These are phyloP conservation scores for Tetradesmus lagerheimii DNA, from an alignment of 139 green algal species.

Conservation along the genomic window DNA sequence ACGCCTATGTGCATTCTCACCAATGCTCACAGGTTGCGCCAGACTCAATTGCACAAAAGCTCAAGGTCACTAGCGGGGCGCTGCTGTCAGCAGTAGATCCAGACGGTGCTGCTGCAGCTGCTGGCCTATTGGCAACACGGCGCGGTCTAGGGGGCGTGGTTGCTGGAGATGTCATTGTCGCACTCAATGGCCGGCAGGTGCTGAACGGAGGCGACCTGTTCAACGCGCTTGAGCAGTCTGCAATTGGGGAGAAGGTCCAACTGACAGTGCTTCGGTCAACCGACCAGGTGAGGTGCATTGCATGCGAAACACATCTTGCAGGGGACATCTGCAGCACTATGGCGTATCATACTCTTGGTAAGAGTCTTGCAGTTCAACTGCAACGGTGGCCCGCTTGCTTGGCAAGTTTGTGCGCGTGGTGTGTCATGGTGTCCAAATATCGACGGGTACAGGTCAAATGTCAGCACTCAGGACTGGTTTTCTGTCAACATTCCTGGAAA, in stretches of 20 bases:
- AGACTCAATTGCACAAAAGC: slow-evolving; percentile 70
- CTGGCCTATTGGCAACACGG: slow-evolving; percentile 76
- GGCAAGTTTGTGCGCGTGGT: no score
- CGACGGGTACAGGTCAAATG: no score
- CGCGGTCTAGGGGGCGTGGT: slow-evolving; percentile 74
- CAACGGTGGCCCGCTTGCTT: no score
- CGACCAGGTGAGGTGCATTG: slow-evolving; percentile 21
- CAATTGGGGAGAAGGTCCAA: slow-evolving; percentile 49
- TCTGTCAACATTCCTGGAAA: no score
- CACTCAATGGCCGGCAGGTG: slow-evolving; percentile 40
- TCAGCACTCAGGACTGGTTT: no score
- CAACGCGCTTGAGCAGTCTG: slow-evolving; percentile 49
- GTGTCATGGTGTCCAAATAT: no score
- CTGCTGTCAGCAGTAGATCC: slow-evolving; percentile 71
- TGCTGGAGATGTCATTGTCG: slow-evolving; percentile 73
- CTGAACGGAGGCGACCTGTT: slow-evolving; percentile 53
- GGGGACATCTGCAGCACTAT: no score
- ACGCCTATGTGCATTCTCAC: neutral
- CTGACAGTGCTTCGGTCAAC: slow-evolving; percentile 46
- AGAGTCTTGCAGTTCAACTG: no score
- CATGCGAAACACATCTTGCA: no score
- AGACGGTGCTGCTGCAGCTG: slow-evolving; percentile 65
- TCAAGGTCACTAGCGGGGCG: slow-evolving; percentile 54
- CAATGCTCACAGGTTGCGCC: slow-evolving; percentile 58
- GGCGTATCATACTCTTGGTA: no score